phyloP scores from a whole-genome alignment of 2,329 filamentous ascomycete genomes.

The Calonectria leucothoes region DNA sequence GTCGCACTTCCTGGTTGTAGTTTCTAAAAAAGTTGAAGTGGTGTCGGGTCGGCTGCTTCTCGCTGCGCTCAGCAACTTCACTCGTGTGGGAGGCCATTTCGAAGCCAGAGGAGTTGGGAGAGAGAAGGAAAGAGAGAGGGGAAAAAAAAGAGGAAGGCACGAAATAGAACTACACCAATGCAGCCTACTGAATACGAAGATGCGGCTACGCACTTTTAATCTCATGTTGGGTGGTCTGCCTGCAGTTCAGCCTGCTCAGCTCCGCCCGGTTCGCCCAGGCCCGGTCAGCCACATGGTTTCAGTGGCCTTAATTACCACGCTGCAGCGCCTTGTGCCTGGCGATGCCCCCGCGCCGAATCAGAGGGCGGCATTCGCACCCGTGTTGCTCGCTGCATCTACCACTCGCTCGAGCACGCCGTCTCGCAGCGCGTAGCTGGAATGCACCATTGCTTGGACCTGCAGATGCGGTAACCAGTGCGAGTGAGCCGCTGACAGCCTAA shows the following conservation, averaged over 20 bases:
- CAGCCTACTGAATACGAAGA: background rate
- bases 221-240: background rate
- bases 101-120: background rate
- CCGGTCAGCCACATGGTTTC: background rate
- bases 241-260: slow-evolving; percentile 1
- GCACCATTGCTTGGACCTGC: background rate
- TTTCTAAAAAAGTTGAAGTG: slow-evolving; percentile 17
- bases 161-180: background rate
- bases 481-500: background rate
- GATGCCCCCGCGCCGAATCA: slow-evolving; percentile 14
- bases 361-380: slow-evolving; percentile 8
- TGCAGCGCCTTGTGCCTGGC: background rate
- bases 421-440: background rate
- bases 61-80: background rate
- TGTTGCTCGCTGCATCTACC: background rate
- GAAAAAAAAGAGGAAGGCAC: background rate
- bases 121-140: background rate
- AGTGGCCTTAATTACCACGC: background rate
- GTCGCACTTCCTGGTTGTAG: slow-evolving; percentile 20
- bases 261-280: background rate
- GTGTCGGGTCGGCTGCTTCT: background rate
- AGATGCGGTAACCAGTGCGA: slow-evolving; percentile 7
- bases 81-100: slow-evolving; percentile 8
- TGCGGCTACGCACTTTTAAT: background rate
- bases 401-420: background rate